Evolutionary conservation across 345 rosid genomes (phyloP), one percentile per base, ranked within the genome.

Genomic region (Brassica juncea): DNA sequence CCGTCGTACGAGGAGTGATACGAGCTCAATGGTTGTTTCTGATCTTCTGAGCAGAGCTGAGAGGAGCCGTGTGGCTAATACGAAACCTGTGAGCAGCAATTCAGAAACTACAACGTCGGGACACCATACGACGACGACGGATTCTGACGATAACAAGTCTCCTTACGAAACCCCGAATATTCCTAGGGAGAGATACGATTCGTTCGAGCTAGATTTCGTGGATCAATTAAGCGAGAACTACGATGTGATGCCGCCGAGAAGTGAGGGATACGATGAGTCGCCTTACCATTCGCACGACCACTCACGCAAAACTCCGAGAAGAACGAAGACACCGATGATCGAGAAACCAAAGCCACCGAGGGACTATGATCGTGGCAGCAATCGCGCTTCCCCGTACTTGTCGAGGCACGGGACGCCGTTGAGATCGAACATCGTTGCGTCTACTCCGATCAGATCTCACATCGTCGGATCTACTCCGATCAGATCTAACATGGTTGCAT

Each of bases 1-100:
- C 0, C 83, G 99, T 42, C 92, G 97, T 0, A 88, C 87, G 0
- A 94, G 86, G 80, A 94, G 99, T 59, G 97, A 94, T 70, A 11
- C 92, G 0, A 93, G 96, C 52, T 92, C 97, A 1, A 78, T 88
- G 82, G 68, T 83, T 8, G 86, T 75, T 14, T 69, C 84, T 0
- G 82, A 82, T 47, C 77, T 74, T 49, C 8, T 27, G 19, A 77
- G 58, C 4, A 73, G 72, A 80, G 76, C 63, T 76, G 84, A 55
- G 70, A 67, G 80, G 27, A 77, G 75, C 62, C 81, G 57, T 49
- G 57, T 49, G 3, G 57, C 8, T 49, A 5, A n/a, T 49, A n/a
- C 8, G 0, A 49, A 49, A n/a, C 57, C 8, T 49, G 8, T 4
- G 15, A 81, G 81, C 67, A 73, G 27, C 25, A 84, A 69, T 25